A percentile compares a stretch with the other conserved stretches of the same genome.
These are phyloP conservation scores for Artomyces pyxidatus DNA, from an alignment of 768 basidiomycete genomes.

Conservation along the genomic window DNA sequence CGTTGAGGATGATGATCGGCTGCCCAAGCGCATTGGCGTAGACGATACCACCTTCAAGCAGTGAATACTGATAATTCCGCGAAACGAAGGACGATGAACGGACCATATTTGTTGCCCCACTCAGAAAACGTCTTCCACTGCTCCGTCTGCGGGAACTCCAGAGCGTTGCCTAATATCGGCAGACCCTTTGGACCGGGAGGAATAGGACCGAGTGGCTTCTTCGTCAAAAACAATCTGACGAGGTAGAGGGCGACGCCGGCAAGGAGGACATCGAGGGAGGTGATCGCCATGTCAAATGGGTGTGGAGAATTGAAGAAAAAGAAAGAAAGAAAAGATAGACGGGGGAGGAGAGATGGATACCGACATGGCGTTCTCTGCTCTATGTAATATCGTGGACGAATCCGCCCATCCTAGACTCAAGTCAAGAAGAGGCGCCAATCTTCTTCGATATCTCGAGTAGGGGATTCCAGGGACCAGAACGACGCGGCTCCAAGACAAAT, in stretches of 20 bases:
- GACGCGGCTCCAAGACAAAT: too few species aligned
- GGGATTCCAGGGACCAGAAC: too few species aligned
- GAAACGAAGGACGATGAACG: not conserved
- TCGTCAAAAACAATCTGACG: not conserved
- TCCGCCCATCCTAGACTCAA: too few species aligned
- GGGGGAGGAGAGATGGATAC: too few species aligned
- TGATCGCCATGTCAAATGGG: conserved; percentile 32
- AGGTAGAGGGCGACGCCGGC: not conserved
- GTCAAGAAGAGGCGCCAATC: too few species aligned
- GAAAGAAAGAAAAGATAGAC: too few species aligned
- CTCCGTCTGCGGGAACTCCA: conserved; percentile 12
- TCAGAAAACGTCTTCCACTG: conserved; percentile 18
- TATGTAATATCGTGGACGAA: too few species aligned
- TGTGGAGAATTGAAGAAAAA: too few species aligned
- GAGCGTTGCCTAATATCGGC: conserved; percentile 18
- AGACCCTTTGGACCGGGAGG: conserved; percentile 17
- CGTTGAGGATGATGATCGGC: not conserved
- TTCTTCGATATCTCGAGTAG: too few species aligned
- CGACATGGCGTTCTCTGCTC: too few species aligned
- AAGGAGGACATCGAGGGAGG: not conserved
- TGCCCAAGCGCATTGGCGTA: not conserved
- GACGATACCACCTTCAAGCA: too few species aligned
- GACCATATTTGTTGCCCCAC: conserved; percentile 19
- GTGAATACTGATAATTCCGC: not conserved
- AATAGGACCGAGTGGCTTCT: not conserved